phyloP scores from a whole-genome alignment of 805 yeast species.

The Saccharomycopsis sp. region DNA sequence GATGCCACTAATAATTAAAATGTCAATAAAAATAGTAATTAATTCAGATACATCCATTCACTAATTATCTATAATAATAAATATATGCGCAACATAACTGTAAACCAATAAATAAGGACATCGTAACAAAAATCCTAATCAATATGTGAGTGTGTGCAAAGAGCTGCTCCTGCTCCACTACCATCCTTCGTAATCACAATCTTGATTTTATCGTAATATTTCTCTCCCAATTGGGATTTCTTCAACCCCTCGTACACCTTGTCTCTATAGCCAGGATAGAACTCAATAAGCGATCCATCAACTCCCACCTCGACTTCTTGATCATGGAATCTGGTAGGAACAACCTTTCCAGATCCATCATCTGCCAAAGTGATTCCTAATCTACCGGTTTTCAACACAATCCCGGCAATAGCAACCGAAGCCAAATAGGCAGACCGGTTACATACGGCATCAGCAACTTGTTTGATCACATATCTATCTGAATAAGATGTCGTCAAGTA shows the following conservation, averaged over 20 bases:
- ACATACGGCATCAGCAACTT: conserved; percentile 70
- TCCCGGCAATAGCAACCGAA: conserved; percentile 85
- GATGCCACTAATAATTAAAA: too few species aligned
- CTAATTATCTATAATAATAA: too few species aligned
- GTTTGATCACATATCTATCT: conserved; percentile 72
- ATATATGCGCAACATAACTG: background rate
- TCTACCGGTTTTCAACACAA: conserved; percentile 59
- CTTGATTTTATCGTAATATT: conserved; percentile 60
- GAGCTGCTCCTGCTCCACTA: conserved; percentile 95
- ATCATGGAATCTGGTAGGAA: conserved; percentile 43
- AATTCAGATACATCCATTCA: background rate
- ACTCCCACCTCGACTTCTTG: conserved; percentile 83
- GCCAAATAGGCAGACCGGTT: conserved; percentile 85
- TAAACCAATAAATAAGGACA: background rate
- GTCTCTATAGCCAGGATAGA: conserved; percentile 83
- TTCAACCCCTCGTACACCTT: conserved; percentile 74
- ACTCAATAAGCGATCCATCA: conserved; percentile 92
- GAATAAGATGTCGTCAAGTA: conserved; percentile 62
- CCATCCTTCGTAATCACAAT: conserved; percentile 89
- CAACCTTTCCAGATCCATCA: conserved; percentile 33
- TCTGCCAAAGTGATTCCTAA: conserved; percentile 29
- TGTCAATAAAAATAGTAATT: too few species aligned
- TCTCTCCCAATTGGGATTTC: conserved; percentile 62
- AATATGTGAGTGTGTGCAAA: conserved; percentile 52
- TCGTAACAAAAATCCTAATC: conserved; percentile 2